Evolutionary conservation across 441 rosid genomes (phyloP).

Genomic region (Cnidoscolus chayamansa): DNA sequence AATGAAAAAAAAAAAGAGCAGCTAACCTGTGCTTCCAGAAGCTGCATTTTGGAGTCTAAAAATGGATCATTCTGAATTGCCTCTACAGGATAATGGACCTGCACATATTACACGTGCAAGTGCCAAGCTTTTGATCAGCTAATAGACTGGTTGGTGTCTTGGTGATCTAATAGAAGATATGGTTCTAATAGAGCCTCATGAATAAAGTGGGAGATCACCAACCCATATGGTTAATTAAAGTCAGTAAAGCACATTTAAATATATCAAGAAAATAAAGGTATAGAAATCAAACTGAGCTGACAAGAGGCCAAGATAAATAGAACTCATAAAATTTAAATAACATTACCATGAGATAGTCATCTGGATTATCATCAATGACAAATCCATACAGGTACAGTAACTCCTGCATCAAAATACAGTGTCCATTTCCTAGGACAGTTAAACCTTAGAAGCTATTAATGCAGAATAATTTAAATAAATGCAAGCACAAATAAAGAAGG

Average conservation of each 20-base stretch:
- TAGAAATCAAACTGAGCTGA: neutral
- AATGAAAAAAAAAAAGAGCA: neutral
- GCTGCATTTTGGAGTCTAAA: constrained; percentile 73
- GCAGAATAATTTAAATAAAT: constrained; percentile 8
- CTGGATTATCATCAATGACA: constrained; percentile 74
- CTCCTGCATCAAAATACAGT: constrained; percentile 50
- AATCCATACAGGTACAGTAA: constrained; percentile 84
- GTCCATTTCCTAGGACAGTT: neutral
- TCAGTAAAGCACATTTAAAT: neutral
- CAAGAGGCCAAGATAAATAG: neutral
- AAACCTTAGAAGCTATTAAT: constrained; percentile 1
- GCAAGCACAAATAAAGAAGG: neutral
- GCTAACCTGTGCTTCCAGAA: constrained; percentile 82
- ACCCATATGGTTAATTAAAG: neutral
- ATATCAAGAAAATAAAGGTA: neutral
- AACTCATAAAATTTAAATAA: neutral
- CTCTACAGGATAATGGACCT: constrained; percentile 90
- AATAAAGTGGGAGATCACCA: neutral
- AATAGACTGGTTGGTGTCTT: neutral
- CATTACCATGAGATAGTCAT: constrained; percentile 87
- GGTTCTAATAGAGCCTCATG: neutral
- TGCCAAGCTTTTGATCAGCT: constrained; percentile 7
- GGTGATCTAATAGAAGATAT: neutral
- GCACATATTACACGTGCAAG: constrained; percentile 23
- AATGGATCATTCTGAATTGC: constrained; percentile 60